These are phyloP conservation scores for Puccinia triticina DNA, from an alignment of 1,284 basidiomycete species.

Conservation along the genomic window DNA sequence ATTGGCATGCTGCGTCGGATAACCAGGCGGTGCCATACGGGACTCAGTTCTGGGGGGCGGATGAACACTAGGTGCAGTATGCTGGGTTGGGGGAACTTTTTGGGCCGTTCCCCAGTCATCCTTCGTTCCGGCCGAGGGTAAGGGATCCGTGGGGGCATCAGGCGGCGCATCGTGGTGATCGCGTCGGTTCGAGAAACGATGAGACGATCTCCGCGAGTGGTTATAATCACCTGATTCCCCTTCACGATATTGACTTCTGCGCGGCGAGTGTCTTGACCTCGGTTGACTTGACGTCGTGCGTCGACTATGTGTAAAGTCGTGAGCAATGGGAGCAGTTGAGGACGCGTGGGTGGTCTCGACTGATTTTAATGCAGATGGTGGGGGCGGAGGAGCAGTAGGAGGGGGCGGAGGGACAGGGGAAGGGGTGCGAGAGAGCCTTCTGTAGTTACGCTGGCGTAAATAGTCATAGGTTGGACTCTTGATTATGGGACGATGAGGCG, in stretches of 20 bases:
- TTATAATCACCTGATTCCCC: background rate
- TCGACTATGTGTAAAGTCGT: background rate
- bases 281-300: background rate
- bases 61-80: background rate
- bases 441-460: conserved; percentile 18
- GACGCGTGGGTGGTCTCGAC: background rate
- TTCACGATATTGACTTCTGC: conserved; percentile 21
- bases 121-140: background rate
- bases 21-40: background rate
- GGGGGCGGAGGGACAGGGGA: conserved; percentile 28
- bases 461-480: conserved; percentile 7
- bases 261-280: background rate
- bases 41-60: background rate
- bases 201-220: conserved; percentile 1
- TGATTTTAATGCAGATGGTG: conserved; percentile 27
- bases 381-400: conserved; percentile 26
- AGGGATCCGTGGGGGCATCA: background rate
- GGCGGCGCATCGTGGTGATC: background rate
- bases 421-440: conserved; percentile 6
- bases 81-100: background rate
- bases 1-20: background rate
- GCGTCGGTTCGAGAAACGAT: conserved; percentile 13
- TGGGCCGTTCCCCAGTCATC: conserved; percentile 15
- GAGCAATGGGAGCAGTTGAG: background rate
- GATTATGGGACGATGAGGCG: conserved; percentile 1